Evolutionary conservation across 768 basidiomycete genomes (phyloP).

Genomic region (Fomitopsis serialis): DNA sequence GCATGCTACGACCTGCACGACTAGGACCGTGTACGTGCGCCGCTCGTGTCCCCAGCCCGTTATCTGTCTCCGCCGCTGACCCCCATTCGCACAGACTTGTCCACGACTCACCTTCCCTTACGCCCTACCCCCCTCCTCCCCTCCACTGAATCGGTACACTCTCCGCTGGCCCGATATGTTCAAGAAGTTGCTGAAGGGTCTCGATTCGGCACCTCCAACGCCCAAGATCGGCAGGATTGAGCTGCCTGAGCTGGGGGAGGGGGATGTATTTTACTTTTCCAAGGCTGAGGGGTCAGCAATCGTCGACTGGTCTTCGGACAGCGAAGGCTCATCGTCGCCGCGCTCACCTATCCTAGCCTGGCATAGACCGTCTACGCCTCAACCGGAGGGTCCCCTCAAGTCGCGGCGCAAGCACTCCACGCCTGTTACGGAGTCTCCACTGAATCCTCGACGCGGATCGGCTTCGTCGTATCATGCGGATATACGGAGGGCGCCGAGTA

Average conservation of each 20-base stretch:
- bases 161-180: conserved; percentile 4
- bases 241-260: conserved; percentile 9
- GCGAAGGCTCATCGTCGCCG: conserved; percentile 9
- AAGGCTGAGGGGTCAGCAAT: conserved; percentile 3
- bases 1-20: conserved; percentile 5
- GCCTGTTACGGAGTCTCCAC: conserved; percentile 5
- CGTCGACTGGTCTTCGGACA: conserved; percentile 12
- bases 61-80: conserved; percentile 6
- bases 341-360: conserved; percentile 7
- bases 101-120: not conserved
- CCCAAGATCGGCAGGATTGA: conserved; percentile 9
- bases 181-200: conserved; percentile 4
- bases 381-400: conserved; percentile 2
- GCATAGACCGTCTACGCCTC: conserved; percentile 3
- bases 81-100: not conserved
- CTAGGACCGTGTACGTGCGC: conserved; percentile 11
- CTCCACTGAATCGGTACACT: not conserved
- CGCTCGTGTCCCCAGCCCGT: not conserved
- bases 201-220: conserved; percentile 8
- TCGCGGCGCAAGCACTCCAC: conserved; percentile 5
- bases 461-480: conserved; percentile 2
- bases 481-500: not conserved
- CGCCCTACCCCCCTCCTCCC: not conserved
- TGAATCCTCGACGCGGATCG: conserved; percentile 9
- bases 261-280: conserved; percentile 3